phyloP scores from a whole-genome alignment of 225 moss, liverwort and hornwort genomes.

The Antitrichia curtipendula region DNA sequence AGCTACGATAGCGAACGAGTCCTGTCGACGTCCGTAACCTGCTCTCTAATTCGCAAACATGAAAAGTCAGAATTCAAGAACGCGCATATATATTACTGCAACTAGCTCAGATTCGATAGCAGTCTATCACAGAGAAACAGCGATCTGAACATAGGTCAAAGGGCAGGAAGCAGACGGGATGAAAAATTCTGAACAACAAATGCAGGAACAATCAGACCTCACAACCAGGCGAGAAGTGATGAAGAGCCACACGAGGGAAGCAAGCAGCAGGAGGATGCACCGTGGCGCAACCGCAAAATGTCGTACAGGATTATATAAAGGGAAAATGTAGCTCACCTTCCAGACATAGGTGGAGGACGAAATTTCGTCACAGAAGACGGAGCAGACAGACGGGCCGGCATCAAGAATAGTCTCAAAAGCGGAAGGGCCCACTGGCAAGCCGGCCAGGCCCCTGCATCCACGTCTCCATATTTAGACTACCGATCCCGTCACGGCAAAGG shows the following conservation, averaged over 20 bases:
- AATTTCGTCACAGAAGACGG: background rate
- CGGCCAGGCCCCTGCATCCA: background rate
- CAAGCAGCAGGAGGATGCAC: background rate
- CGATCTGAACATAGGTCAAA: background rate
- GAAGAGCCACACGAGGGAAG: background rate
- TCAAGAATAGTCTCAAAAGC: background rate
- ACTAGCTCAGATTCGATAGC: background rate
- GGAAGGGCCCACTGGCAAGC: background rate
- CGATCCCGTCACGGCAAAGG: slow-evolving; percentile 1
- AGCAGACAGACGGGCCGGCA: background rate
- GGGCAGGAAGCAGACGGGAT: background rate
- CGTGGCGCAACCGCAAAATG: background rate
- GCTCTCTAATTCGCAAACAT: background rate
- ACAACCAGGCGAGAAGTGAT: background rate
- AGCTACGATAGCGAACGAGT: background rate
- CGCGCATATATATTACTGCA: background rate
- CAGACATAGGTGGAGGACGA: background rate
- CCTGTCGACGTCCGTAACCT: background rate
- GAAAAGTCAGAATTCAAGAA: background rate
- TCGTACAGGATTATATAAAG: background rate
- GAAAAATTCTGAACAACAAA: background rate
- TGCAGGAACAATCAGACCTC: background rate
- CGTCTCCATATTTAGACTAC: background rate
- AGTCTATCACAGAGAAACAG: background rate
- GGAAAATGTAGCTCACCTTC: background rate